phyloP scores from a whole-genome alignment of 2,329 filamentous ascomycete genomes.

The Laburnicola sp. region DNA sequence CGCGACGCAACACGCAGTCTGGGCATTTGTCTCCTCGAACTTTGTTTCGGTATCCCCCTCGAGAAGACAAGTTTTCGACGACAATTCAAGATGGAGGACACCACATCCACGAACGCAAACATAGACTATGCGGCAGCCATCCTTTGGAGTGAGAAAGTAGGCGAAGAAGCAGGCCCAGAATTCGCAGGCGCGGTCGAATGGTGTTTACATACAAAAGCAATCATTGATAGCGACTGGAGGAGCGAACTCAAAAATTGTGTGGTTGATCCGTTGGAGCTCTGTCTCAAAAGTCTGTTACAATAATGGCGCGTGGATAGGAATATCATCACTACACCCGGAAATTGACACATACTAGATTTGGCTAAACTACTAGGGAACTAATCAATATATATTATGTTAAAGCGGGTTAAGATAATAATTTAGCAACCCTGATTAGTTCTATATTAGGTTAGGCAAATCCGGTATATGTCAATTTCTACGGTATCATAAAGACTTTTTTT shows the following conservation, averaged over 20 bases:
- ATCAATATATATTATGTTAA: too few relatives aligned
- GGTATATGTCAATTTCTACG: too few relatives aligned
- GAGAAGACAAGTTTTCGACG: conserved; percentile 11
- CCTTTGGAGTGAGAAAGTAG: conserved; percentile 18
- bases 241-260: conserved; percentile 17
- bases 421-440: too few relatives aligned
- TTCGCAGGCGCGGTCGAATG: conserved; percentile 20
- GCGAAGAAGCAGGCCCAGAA: conserved; percentile 18
- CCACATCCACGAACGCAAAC: not conserved
- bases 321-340: too few relatives aligned
- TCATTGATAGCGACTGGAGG: conserved; percentile 17
- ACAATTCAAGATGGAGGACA: conserved; percentile 9
- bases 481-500: too few relatives aligned
- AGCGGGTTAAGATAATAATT: too few relatives aligned
- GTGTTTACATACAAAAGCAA: conserved; percentile 16
- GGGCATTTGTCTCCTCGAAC: conserved; percentile 19
- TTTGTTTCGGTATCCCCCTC: conserved; percentile 18
- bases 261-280: conserved; percentile 17
- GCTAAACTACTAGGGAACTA: too few relatives aligned
- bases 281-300: conserved; percentile 13
- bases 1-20: conserved; percentile 9
- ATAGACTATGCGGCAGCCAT: conserved; percentile 18
- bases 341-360: too few relatives aligned
- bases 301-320: not conserved
- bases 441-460: too few relatives aligned